phyloP scores from a whole-genome alignment of 2,329 filamentous ascomycete species.

The Diaporthe citri region DNA sequence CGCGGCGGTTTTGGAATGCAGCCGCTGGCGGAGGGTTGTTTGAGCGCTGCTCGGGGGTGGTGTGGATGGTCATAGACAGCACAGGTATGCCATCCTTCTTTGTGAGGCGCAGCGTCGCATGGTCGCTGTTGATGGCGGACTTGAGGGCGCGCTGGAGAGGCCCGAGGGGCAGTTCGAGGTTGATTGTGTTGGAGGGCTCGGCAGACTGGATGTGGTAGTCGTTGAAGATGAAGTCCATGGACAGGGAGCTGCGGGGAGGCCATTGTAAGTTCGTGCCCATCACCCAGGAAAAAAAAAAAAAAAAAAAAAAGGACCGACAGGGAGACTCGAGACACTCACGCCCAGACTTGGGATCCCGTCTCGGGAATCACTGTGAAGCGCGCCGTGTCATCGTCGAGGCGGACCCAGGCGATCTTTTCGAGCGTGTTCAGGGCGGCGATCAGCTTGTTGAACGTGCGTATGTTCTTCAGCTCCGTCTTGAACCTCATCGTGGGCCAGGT shows the following conservation, averaged over 20 bases:
- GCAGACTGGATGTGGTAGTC: conserved; percentile 88
- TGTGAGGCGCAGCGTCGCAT: conserved; percentile 88
- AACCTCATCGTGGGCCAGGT: conserved; percentile 68
- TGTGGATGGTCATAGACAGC: conserved; percentile 90
- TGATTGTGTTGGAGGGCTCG: conserved; percentile 87
- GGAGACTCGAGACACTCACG: conserved; percentile 66
- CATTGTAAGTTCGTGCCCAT: background rate
- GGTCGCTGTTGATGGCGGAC: conserved; percentile 84
- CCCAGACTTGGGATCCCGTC: conserved; percentile 96
- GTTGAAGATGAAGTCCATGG: conserved; percentile 88
- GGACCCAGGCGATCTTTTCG: conserved; percentile 90
- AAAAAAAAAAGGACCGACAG: conserved; percentile 22
- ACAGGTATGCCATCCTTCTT: conserved; percentile 92
- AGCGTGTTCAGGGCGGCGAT: conserved; percentile 73
- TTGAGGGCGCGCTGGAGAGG: conserved; percentile 91
- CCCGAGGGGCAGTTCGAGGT: conserved; percentile 92
- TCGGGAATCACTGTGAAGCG: conserved; percentile 97
- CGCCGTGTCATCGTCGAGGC: conserved; percentile 86
- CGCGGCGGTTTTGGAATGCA: conserved; percentile 47
- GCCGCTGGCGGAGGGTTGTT: conserved; percentile 40
- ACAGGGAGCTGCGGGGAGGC: conserved; percentile 61
- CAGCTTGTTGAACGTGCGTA: conserved; percentile 75
- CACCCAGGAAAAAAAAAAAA: no score
- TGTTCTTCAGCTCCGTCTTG: conserved; percentile 75
- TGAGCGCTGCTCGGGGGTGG: conserved; percentile 71